Evolutionary conservation across 2,329 filamentous ascomycete species (phyloP), one percentile per base, ranked within the genome.

Genomic region (Aspergillus unguis): DNA sequence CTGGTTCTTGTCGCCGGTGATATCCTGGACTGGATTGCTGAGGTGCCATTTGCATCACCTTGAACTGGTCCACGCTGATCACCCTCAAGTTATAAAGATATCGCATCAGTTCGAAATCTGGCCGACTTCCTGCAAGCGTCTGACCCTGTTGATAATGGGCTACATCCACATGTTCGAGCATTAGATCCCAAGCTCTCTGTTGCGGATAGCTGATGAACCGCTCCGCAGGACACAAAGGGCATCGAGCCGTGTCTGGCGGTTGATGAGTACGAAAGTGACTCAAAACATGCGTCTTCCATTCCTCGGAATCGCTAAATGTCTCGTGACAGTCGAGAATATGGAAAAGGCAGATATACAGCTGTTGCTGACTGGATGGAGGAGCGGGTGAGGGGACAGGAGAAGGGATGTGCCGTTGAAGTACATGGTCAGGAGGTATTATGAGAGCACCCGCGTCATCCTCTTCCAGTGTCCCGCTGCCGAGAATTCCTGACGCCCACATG

Each of bases 21-120:
- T 70, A 71, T 11, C 64, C 69, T 4, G 70, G 69, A 45, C 67
- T 70, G 5, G 64, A 65, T 32, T 71, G 68, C 6, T 65, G 62
- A 2, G 72, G 69, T 17, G 67, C 63, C 45, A 76, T 61, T 57
- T 77, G 75, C 55, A 74, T 67, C 26, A 69, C 65, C 58, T 73
- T 76, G 57, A 76, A 71, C 54, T 76, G 71, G 10, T 71, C 70
- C 17, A 71, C 69, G 9, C 65, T 70, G 54, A 77, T 76, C 48
- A 77, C 65, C 29, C 71, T 65, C 48, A 66, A 57, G 17, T 65
- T 66, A 55, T 73, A 77, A 50, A 77, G 67, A 60, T 75, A 75
- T 47, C 69, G 70, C 73, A 77, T 75, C 10, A 77, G 61, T 53
- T 71, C 69, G 44, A 76, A 75, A 54, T 75, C 73, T 5, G 72